Evolutionary conservation across 164 flowering plant genomes (phyloP).

Genomic region (Piper betle): DNA sequence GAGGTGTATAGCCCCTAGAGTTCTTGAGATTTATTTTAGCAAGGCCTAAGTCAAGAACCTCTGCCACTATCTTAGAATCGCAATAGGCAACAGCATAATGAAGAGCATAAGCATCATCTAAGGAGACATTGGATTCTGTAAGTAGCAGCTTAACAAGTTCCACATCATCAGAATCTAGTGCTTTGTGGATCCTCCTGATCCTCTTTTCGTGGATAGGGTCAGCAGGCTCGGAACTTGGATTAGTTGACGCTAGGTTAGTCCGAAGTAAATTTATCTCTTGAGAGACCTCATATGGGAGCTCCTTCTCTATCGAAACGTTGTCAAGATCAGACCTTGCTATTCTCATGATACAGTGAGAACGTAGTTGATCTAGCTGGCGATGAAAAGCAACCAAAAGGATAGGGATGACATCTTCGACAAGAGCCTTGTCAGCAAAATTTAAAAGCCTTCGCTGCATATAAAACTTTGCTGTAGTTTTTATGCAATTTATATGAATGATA

Average conservation of each 20-base stretch:
- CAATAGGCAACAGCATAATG: slow-evolving; percentile 71
- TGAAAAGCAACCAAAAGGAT: slow-evolving; percentile 44
- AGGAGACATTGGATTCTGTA: slow-evolving; percentile 34
- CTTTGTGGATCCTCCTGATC: slow-evolving; percentile 42
- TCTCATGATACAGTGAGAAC: slow-evolving; percentile 34
- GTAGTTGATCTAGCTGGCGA: slow-evolving; percentile 39
- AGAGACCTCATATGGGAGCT: slow-evolving; percentile 34
- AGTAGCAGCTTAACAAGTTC: slow-evolving; percentile 62
- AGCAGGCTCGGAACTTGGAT: background rate
- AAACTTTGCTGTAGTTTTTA: background rate
- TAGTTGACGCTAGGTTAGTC: slow-evolving; percentile 14
- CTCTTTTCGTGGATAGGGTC: slow-evolving; percentile 37
- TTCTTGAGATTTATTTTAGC: slow-evolving; percentile 46
- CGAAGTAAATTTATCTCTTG: slow-evolving; percentile 26
- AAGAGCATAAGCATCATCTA: slow-evolving; percentile 61
- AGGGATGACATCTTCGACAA: slow-evolving; percentile 53
- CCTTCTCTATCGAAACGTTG: slow-evolving; percentile 33
- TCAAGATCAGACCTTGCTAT: slow-evolving; percentile 57
- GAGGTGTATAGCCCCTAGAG: slow-evolving; percentile 47
- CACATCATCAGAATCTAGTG: slow-evolving; percentile 70
- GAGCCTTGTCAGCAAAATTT: slow-evolving; percentile 50
- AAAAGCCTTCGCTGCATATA: slow-evolving; percentile 44
- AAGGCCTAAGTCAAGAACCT: slow-evolving; percentile 35
- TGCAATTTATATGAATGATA: background rate
- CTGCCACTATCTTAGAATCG: slow-evolving; percentile 52